Conservation (phyloP, 257 asterid genomes). For the Handroanthus guayacan region DNA sequence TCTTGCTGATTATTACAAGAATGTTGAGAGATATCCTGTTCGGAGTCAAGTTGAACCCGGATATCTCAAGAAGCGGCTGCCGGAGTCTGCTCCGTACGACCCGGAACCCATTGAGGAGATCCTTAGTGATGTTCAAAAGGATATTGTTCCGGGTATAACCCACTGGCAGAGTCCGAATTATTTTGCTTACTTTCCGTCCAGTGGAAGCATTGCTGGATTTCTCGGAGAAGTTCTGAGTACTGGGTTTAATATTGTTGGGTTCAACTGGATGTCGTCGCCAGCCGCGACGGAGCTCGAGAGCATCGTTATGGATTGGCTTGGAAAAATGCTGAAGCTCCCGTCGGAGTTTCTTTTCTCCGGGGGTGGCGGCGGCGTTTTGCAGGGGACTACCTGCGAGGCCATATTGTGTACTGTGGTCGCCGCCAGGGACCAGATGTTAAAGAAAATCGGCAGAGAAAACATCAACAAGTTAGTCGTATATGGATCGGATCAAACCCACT, state of each 20-base stretch:
- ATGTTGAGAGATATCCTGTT: slow-evolving; percentile 72
- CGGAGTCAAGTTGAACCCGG: slow-evolving; percentile 83
- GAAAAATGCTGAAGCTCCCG: slow-evolving; percentile 69
- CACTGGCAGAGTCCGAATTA: slow-evolving; percentile 89
- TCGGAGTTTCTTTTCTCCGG: slow-evolving; percentile 67
- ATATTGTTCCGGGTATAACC: slow-evolving; percentile 76
- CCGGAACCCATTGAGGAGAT: slow-evolving; percentile 70
- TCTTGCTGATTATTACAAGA: slow-evolving; percentile 75
- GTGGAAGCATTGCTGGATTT: slow-evolving; percentile 77
- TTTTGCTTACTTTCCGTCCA: slow-evolving; percentile 73
- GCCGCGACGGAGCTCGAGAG: slow-evolving; percentile 88
- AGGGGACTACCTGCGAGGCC: slow-evolving; percentile 81
- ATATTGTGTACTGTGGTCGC: slow-evolving; percentile 67
- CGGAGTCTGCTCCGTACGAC: slow-evolving; percentile 62
- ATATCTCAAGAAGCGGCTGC: slow-evolving; percentile 58
- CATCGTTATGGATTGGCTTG: slow-evolving; percentile 89
- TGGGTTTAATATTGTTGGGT: slow-evolving; percentile 78
- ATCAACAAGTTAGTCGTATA: slow-evolving; percentile 65
- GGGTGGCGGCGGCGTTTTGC: slow-evolving; percentile 85
- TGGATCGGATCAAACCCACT: slow-evolving; percentile 84
- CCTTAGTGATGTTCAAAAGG: slow-evolving; percentile 58
- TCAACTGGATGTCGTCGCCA: slow-evolving; percentile 87
- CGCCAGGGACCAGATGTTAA: slow-evolving; percentile 62
- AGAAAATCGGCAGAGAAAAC: slow-evolving; percentile 51
- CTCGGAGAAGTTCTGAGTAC: slow-evolving; percentile 76